Percentiles rank a stretch among this genome's conserved stretches.
phyloP scores from a whole-genome alignment of 2,329 filamentous ascomycete genomes.

The Aspergillus ruber region DNA sequence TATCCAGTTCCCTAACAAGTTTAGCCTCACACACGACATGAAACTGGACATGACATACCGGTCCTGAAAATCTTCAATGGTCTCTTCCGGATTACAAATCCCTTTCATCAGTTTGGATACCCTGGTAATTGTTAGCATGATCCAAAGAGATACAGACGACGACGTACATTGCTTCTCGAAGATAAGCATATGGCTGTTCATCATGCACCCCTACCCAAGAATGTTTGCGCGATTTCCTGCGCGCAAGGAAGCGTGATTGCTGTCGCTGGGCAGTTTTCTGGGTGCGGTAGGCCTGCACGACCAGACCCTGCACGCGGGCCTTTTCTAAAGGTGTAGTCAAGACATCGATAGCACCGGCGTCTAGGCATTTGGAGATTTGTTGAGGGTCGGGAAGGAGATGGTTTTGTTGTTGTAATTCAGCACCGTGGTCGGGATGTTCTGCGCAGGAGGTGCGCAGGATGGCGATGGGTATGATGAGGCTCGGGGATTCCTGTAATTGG shows the following conservation, averaged over 20 bases:
- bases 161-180: constrained; percentile 73
- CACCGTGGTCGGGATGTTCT: constrained; percentile 9
- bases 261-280: constrained; percentile 70
- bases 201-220: constrained; percentile 89
- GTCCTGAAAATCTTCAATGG: constrained; percentile 55
- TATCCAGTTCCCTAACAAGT: constrained; percentile 53
- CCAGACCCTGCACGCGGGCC: constrained; percentile 67
- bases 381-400: constrained; percentile 43
- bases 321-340: constrained; percentile 70
- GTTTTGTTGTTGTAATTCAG: constrained; percentile 5
- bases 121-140: constrained; percentile 19
- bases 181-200: constrained; percentile 78
- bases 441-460: constrained; percentile 30
- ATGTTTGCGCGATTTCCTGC: constrained; percentile 70
- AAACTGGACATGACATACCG: constrained; percentile 40
- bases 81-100: constrained; percentile 68
- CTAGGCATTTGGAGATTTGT: constrained; percentile 65
- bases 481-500: constrained; percentile 44
- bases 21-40: constrained; percentile 1
- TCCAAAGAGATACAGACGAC: neutral
- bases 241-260: constrained; percentile 63
- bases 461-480: constrained; percentile 46
- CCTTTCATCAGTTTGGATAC: constrained; percentile 84
- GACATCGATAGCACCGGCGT: constrained; percentile 81
- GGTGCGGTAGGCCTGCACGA: constrained; percentile 76